Base-by-base conservation (phyloP, 2,329 filamentous ascomycete species). In the Erysiphe pulchra region DNA sequence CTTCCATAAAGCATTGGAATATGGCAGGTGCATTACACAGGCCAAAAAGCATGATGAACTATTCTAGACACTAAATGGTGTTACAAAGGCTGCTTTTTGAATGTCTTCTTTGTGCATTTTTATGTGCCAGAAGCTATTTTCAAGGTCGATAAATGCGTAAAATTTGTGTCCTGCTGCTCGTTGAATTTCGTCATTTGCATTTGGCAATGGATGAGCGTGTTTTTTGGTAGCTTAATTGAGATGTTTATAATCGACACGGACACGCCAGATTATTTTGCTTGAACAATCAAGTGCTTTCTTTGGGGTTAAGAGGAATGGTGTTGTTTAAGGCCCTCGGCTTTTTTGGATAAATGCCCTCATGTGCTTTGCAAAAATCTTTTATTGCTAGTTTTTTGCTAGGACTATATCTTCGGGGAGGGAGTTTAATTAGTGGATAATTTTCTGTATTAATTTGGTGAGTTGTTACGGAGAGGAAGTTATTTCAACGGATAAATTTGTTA, bases 1-100 rank as follows among this genome's bases (percentile, higher is more conserved):
- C 39, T 41, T 41, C 39, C 17, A 41, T 41, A 28, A 41, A 41
- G n/a, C 17, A 11, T 39, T 47, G 45, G n/a, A n/a, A n/a, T n/a
- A n/a, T n/a, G n/a, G n/a, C n/a, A n/a, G n/a, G n/a, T n/a, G n/a
- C n/a, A n/a, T 16, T 33, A 48, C 5, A 41, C 44, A 4, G 45
- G 30, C 12, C 12, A 24, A 48, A 38, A n/a, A n/a, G 36, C 36
- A 38, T 38, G 16, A 38, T 9, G n/a, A n/a, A 9, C 8, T 18
- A 38, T 38, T 38, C 36, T n/a, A n/a, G n/a, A n/a, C n/a, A n/a
- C 33, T 8, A 36, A 4, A 13, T 13, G 16, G 33, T 13, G 16
- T 16, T 2, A 36, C 4, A 8, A 16, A 8, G 9, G 33, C 8
- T 4, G 33, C 6, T 24, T 24, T 24, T 24, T 16, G 3, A 3